Conservation (phyloP, 148 eudicot species). For the Nyssa sinensis region DNA sequence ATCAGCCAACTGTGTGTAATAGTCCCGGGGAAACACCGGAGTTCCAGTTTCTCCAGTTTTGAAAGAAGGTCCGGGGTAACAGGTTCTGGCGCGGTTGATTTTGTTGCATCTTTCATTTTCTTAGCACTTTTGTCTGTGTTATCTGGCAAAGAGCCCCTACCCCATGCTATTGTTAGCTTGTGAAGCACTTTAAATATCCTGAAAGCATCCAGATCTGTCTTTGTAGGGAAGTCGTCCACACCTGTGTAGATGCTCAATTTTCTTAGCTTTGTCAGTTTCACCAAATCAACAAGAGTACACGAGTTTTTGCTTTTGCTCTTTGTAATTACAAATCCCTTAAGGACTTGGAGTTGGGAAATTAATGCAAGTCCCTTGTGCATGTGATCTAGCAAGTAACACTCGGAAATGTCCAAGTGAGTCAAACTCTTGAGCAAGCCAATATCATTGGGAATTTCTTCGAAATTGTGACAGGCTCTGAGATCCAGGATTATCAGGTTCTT, state of each 20-base stretch:
- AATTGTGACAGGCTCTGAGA: conserved; percentile 47
- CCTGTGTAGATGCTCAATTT: conserved; percentile 43
- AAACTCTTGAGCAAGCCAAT: conserved; percentile 41
- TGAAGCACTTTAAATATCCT: conserved; percentile 9
- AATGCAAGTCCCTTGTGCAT: conserved; percentile 39
- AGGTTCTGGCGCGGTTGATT: too few relatives aligned
- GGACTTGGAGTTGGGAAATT: conserved; percentile 40
- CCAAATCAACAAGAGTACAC: conserved; percentile 41
- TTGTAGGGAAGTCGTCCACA: conserved; percentile 16
- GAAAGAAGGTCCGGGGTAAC: conserved; percentile 7
- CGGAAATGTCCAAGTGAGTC: conserved; percentile 53
- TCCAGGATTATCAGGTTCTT: conserved; percentile 38
- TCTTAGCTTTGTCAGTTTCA: conserved; percentile 18
- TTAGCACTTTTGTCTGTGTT: background rate
- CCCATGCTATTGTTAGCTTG: conserved; percentile 38
- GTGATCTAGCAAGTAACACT: conserved; percentile 42
- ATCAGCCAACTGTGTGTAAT: conserved; percentile 23
- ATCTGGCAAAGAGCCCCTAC: conserved; percentile 15
- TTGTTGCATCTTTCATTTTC: background rate
- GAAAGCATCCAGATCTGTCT: conserved; percentile 6
- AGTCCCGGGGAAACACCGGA: conserved; percentile 26
- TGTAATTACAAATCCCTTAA: conserved; percentile 46
- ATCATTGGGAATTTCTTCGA: conserved; percentile 35
- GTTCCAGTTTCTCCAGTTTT: conserved; percentile 39
- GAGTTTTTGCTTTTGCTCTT: background rate